Evolutionary conservation across 2,329 filamentous ascomycete genomes (phyloP).

Genomic region (Cylindrodendrum hubeiense): DNA sequence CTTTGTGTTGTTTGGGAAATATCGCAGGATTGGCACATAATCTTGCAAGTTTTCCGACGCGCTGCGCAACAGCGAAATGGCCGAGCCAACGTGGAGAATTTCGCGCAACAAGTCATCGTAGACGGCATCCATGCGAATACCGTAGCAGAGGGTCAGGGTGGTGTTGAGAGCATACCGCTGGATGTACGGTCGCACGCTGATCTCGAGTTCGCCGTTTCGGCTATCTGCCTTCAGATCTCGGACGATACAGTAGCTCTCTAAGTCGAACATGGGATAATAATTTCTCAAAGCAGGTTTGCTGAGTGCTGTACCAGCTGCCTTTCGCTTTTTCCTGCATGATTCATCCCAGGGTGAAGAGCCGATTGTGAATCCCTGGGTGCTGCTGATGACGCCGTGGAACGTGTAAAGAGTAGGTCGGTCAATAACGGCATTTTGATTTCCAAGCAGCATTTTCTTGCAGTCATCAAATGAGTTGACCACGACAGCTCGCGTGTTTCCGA

Average conservation of each 20-base stretch:
- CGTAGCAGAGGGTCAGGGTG: conserved; percentile 66
- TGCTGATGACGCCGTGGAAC: conserved; percentile 65
- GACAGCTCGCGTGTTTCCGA: conserved; percentile 65
- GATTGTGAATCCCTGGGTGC: conserved; percentile 67
- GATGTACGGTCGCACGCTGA: conserved; percentile 62
- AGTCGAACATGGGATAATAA: conserved; percentile 66
- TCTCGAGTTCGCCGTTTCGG: conserved; percentile 54
- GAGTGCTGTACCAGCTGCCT: conserved; percentile 62
- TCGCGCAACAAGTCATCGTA: conserved; percentile 64
- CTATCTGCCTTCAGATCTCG: conserved; percentile 60
- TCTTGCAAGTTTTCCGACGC: conserved; percentile 67
- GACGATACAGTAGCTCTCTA: conserved; percentile 64
- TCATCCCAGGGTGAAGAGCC: conserved; percentile 66
- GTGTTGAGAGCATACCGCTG: conserved; percentile 67
- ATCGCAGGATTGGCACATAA: conserved; percentile 63
- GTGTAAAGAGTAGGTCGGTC: conserved; percentile 64
- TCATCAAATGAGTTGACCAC: conserved; percentile 66
- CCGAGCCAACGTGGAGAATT: conserved; percentile 65
- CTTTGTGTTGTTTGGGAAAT: conserved; percentile 65
- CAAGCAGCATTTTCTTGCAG: conserved; percentile 63
- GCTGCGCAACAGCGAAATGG: conserved; percentile 62
- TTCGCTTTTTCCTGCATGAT: conserved; percentile 65
- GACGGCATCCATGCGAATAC: conserved; percentile 66
- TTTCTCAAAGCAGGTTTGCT: conserved; percentile 58
- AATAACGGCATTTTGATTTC: conserved; percentile 62